phyloP scores from a whole-genome alignment of 768 basidiomycete species.

The Suillus luteus region DNA sequence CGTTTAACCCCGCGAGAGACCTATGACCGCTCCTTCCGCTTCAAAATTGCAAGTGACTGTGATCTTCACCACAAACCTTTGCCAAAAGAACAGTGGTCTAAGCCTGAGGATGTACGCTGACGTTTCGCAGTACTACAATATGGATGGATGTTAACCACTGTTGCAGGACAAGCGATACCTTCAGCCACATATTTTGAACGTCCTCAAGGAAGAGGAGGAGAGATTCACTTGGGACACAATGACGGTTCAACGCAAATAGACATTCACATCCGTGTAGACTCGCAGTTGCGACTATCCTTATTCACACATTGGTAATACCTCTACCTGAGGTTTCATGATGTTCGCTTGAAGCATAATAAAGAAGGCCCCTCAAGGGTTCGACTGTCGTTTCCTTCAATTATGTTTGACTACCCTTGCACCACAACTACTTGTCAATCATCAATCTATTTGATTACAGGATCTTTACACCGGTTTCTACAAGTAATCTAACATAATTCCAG shows the following conservation, averaged over 20 bases:
- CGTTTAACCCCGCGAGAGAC: constrained; percentile 78
- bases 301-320: constrained; percentile 12
- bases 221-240: constrained; percentile 80
- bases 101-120: constrained; percentile 67
- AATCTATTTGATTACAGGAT: constrained; percentile 19
- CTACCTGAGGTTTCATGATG: not conserved
- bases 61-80: constrained; percentile 72
- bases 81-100: constrained; percentile 80
- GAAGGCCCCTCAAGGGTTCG: not conserved
- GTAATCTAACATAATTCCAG: constrained; percentile 1
- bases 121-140: not conserved
- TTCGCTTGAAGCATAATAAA: not conserved
- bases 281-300: constrained; percentile 17
- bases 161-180: constrained; percentile 89
- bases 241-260: constrained; percentile 69
- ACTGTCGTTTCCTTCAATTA: not conserved
- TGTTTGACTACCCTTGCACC: not conserved
- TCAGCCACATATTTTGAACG: constrained; percentile 69
- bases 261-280: constrained; percentile 28
- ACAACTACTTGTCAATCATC: not conserved
- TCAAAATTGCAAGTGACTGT: constrained; percentile 66
- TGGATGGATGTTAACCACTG: constrained; percentile 15
- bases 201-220: constrained; percentile 77
- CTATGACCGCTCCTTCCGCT: constrained; percentile 90
- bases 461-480: constrained; percentile 16